Percentiles rank a stretch among this genome's conserved stretches.
Evolutionary conservation across 192 early-diverging fungal species (phyloP).

Genomic region (Backusella australiensis): DNA sequence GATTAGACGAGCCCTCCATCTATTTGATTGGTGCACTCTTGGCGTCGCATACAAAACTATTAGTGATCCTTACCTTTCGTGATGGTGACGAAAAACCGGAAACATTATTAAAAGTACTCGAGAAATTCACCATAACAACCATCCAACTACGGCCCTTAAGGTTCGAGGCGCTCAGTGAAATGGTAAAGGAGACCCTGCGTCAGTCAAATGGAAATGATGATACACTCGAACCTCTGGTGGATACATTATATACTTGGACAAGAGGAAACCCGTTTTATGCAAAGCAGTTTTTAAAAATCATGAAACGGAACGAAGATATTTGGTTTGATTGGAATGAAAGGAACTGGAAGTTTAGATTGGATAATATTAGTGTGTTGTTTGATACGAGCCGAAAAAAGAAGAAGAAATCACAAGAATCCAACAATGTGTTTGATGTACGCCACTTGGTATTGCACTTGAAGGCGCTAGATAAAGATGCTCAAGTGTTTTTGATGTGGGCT

Average conservation of each 20-base stretch:
- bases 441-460: constrained; percentile 14
- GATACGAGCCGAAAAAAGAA: not conserved
- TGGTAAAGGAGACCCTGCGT: constrained; percentile 14
- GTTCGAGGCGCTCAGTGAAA: not conserved
- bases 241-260: constrained; percentile 17
- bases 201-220: not conserved
- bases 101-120: not conserved
- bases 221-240: constrained; percentile 6
- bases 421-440: constrained; percentile 12
- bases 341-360: constrained; percentile 25
- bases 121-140: not conserved
- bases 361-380: not conserved
- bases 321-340: constrained; percentile 26
- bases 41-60: constrained; percentile 13
- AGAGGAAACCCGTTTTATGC: constrained; percentile 27
- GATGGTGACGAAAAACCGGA: constrained; percentile 14
- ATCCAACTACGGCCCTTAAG: constrained; percentile 11
- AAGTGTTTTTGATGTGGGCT: constrained; percentile 29
- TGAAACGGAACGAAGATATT: constrained; percentile 25
- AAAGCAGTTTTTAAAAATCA: constrained; percentile 19
- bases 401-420: not conserved
- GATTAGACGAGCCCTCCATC: constrained; percentile 25
- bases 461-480: constrained; percentile 10
- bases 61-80: constrained; percentile 25
- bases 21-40: constrained; percentile 17